Evolutionary conservation across 768 basidiomycete species (phyloP), one percentile per base, ranked within the genome.

Genomic region (Suillus weaverae): DNA sequence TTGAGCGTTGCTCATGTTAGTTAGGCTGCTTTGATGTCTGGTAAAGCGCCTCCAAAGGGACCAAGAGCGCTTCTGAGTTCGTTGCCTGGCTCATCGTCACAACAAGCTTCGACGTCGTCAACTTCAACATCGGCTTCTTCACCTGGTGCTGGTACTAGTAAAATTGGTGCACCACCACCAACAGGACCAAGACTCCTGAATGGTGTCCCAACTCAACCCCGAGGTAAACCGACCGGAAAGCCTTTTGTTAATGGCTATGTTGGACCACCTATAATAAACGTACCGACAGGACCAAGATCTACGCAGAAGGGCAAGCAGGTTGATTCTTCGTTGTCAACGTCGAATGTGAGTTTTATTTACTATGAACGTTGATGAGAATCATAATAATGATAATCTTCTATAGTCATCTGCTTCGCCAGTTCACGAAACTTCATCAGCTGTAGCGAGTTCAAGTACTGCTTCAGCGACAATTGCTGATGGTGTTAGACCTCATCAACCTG

Each of bases 21-120:
- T 44, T 59, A 62, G 63, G 65, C 60, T 70, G 67, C 64, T 72
- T 59, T 67, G 65, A 90, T 92, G 90, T 90, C 90, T 77, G 89
- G 90, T 73, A 91, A 89, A 80, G 87, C 85, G 60, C 90, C 90
- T 70, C 90, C 90, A 68, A 84, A 81, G 69, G 90, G 90, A 63
- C 90, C 90, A 54, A 80, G 90, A 66, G 90, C 90, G 53, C 80
- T 92, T 65, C 71, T 86, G 66, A 85, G 84, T 64, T 77, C 82
- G 44, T 69, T 79, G 13, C 79, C 78, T 36, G 63, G 66, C 14
- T 59, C 77, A 20, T 66, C 70, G 64, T 66, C 67, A 66, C 72
- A 66, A 22, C 73, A 70, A 50, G 70, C 79, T 33, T 72, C 79
- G 56, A 62, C 78, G 64, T 71, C 77, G 55, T 65, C 74, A 62